A percentile compares a stretch with the other conserved stretches of the same genome.
Conservation (phyloP, 371 early-diverging fungal genomes). For the Circinella umbellata region DNA sequence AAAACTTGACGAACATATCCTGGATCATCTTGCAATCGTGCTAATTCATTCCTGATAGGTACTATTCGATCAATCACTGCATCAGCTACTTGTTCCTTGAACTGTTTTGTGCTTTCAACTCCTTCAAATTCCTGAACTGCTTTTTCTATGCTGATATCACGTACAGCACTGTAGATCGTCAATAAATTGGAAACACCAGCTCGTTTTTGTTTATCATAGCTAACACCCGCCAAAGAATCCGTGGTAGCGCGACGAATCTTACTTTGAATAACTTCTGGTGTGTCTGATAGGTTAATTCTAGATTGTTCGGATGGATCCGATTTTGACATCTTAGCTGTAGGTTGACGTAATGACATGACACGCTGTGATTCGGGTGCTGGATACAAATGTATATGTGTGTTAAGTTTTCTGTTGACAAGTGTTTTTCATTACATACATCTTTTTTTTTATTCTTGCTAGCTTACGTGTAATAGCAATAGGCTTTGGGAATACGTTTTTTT, state of each 20-base stretch:
- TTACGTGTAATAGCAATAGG: conserved; percentile 73
- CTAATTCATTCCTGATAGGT: conserved; percentile 73
- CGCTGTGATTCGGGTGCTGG: conserved; percentile 66
- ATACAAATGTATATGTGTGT: background rate
- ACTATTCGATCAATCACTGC: conserved; percentile 60
- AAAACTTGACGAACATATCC: conserved; percentile 69
- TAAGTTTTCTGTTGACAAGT: background rate
- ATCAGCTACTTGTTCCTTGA: conserved; percentile 79
- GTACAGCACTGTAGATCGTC: conserved; percentile 71
- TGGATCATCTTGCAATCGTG: conserved; percentile 58
- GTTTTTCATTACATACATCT: too few relatives aligned
- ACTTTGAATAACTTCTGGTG: conserved; percentile 62
- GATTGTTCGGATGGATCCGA: conserved; percentile 74
- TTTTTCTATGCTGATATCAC: conserved; percentile 41
- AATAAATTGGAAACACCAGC: conserved; percentile 90
- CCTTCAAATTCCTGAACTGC: conserved; percentile 51
- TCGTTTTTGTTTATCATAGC: conserved; percentile 73
- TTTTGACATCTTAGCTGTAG: conserved; percentile 92
- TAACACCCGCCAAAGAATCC: conserved; percentile 70
- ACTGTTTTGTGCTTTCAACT: conserved; percentile 56
- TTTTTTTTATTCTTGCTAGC: conserved; percentile 10
- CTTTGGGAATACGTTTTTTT: conserved; percentile 63
- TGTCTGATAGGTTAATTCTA: conserved; percentile 80
- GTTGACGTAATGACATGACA: conserved; percentile 86
- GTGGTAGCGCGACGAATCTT: conserved; percentile 83